Evolutionary conservation across 139 green algal genomes (phyloP), one percentile per base, ranked within the genome.

Genomic region (Chlamydomonas urium): DNA sequence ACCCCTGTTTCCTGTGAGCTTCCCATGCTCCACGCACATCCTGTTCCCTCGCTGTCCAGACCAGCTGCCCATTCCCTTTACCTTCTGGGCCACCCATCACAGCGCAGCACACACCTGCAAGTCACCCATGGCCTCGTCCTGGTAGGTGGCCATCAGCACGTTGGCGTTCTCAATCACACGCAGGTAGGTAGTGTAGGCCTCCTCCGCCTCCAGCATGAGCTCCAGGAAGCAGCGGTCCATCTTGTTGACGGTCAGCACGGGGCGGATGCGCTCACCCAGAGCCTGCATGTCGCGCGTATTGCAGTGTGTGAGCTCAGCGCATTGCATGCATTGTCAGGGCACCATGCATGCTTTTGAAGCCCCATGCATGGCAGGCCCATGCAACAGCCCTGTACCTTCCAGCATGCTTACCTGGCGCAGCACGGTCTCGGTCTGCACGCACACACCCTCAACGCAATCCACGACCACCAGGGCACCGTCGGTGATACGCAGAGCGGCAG

Each of bases 371-470:
- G 61, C 21, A 4, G 3, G 4, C 28, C 21, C 29, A 34, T 35
- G n/a, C 4, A 87, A 74, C 42, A n/a, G 63, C 90, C 86, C n/a
- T n/a, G n/a, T n/a, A n/a, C n/a, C n/a, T n/a, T n/a, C n/a, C n/a
- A n/a, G n/a, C n/a, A n/a, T n/a, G n/a, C n/a, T n/a, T n/a, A n/a
- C n/a, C n/a, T 98, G 96, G 75, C 96, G 90, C 66, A 99, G 88
- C 85, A 99, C 96, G 3, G 96, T 99, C 92, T 99, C 96, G 2
- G 96, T 99, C 90, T 99, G 96, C 81, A 99, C 96, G 82, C 95
- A 99, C 66, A 99, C 96, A 33, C 96, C 96, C 90, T 99, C 96
- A 42, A 99, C 91, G 88, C 93, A 99, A 82, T 99, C 96, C 65
- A 99, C 96, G 66, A 99, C 96, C 58, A 99, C 94, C 61, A 99